Evolutionary conservation across 1,284 basidiomycete genomes (phyloP).

Genomic region (Violaceomyces palustris): DNA sequence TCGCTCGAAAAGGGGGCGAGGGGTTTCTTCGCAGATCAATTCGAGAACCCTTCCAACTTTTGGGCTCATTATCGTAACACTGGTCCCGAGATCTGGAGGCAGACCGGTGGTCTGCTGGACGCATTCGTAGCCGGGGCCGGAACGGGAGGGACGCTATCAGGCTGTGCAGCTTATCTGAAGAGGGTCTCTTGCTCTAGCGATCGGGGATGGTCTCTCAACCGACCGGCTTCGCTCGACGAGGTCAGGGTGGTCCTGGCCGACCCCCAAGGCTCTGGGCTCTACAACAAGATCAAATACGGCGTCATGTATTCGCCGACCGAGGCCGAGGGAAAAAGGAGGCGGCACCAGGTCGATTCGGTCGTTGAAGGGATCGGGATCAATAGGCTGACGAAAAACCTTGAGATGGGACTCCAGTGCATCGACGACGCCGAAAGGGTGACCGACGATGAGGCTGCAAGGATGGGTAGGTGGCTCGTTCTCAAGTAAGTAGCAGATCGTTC

Average conservation of each 20-base stretch:
- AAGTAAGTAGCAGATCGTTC: constrained; percentile 23
- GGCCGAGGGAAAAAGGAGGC: constrained; percentile 85
- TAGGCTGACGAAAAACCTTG: constrained; percentile 44
- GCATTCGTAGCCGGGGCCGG: constrained; percentile 94
- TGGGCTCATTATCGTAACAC: constrained; percentile 84
- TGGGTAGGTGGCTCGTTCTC: constrained; percentile 42
- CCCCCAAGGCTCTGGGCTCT: constrained; percentile 89
- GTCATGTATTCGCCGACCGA: constrained; percentile 91
- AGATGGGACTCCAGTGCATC: constrained; percentile 40
- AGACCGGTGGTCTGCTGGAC: constrained; percentile 74
- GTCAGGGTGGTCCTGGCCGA: constrained; percentile 66
- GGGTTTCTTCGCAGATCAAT: constrained; percentile 75
- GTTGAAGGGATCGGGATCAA: constrained; percentile 65
- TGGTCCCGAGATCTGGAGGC: constrained; percentile 91
- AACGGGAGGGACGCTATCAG: constrained; percentile 92
- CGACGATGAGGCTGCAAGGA: constrained; percentile 48
- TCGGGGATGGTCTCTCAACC: neutral
- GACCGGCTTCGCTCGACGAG: constrained; percentile 8
- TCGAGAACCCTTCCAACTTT: constrained; percentile 80
- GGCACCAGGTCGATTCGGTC: constrained; percentile 64
- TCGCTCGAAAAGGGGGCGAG: constrained; percentile 29
- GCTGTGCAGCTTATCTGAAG: constrained; percentile 73
- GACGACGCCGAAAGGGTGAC: constrained; percentile 43
- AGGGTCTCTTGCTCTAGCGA: constrained; percentile 41
- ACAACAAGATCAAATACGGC: constrained; percentile 71